Conservation (phyloP, 2,329 filamentous ascomycete species). For the Neophaeococcomyces mojaviensis region DNA sequence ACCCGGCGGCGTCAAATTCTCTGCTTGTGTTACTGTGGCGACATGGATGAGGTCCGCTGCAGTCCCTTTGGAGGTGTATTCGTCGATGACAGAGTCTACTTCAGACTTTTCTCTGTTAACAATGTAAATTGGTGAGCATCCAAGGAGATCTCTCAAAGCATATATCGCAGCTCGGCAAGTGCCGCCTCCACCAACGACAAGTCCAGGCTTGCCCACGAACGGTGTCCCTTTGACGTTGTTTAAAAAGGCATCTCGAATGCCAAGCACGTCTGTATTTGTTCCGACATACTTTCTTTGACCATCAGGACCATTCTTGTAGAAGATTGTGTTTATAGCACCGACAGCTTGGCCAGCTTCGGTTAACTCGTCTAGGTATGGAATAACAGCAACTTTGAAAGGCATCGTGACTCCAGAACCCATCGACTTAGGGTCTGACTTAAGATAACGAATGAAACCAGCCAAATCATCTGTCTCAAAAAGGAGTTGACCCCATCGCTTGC, state of each 20-base stretch:
- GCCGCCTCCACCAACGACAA: conserved; percentile 71
- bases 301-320: conserved; percentile 41
- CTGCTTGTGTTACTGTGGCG: conserved; percentile 53
- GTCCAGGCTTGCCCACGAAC: conserved; percentile 53
- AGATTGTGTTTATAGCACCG: conserved; percentile 75
- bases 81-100: conserved; percentile 58
- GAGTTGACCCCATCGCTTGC: conserved; percentile 46
- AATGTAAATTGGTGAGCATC: conserved; percentile 62
- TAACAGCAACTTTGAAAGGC: conserved; percentile 71
- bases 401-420: conserved; percentile 68
- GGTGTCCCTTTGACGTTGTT: conserved; percentile 40
- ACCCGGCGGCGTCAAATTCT: conserved; percentile 50
- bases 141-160: conserved; percentile 62
- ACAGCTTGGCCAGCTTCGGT: conserved; percentile 66
- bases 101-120: conserved; percentile 66
- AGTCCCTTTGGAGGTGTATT: conserved; percentile 55
- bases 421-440: conserved; percentile 33
- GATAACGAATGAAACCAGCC: conserved; percentile 28
- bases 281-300: conserved; percentile 54
- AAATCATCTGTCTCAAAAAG: conserved; percentile 23
- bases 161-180: conserved; percentile 73
- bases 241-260: conserved; percentile 65
- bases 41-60: conserved; percentile 56
- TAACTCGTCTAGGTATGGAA: conserved; percentile 64
- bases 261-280: conserved; percentile 74